phyloP scores from a whole-genome alignment of 2,329 filamentous ascomycete genomes.

The Cyphellophora attinorum region DNA sequence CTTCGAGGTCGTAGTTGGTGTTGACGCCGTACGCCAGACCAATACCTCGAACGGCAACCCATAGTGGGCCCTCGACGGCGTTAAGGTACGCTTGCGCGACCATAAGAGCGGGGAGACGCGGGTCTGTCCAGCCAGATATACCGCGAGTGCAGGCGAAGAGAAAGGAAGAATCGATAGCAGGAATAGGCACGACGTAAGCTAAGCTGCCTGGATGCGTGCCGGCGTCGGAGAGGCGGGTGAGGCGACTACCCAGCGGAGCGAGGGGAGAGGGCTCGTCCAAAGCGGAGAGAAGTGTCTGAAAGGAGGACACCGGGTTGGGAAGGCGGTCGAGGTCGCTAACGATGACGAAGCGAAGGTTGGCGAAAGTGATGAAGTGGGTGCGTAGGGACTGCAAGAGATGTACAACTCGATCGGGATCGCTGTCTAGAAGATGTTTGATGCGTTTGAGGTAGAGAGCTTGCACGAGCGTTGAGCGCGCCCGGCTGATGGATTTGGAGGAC shows the following conservation, averaged over 20 bases:
- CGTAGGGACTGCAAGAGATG: conserved; percentile 69
- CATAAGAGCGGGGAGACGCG: conserved; percentile 70
- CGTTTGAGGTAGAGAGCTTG: conserved; percentile 81
- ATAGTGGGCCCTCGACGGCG: conserved; percentile 85
- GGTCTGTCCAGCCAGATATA: conserved; percentile 64
- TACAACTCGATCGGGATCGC: conserved; percentile 66
- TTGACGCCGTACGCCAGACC: conserved; percentile 84
- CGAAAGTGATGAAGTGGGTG: conserved; percentile 64
- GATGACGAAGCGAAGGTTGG: conserved; percentile 78
- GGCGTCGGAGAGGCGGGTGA: conserved; percentile 62
- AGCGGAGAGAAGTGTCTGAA: conserved; percentile 54
- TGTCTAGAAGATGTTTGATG: conserved; percentile 68
- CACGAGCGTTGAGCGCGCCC: conserved; percentile 72
- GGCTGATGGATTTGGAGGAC: conserved; percentile 63
- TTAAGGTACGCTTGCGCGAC: conserved; percentile 89
- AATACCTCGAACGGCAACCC: conserved; percentile 85
- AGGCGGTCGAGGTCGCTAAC: conserved; percentile 72
- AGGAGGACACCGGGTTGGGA: conserved; percentile 64
- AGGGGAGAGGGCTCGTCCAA: conserved; percentile 48
- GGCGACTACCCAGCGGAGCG: conserved; percentile 60
- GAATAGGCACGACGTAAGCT: conserved; percentile 77
- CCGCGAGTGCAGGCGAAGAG: conserved; percentile 67
- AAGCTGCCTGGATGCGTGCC: conserved; percentile 66
- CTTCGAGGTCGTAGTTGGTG: conserved; percentile 69
- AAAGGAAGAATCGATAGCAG: conserved; percentile 86